Conservation (phyloP, 139 green algal genomes). For the Volvox reticuliferus region DNA sequence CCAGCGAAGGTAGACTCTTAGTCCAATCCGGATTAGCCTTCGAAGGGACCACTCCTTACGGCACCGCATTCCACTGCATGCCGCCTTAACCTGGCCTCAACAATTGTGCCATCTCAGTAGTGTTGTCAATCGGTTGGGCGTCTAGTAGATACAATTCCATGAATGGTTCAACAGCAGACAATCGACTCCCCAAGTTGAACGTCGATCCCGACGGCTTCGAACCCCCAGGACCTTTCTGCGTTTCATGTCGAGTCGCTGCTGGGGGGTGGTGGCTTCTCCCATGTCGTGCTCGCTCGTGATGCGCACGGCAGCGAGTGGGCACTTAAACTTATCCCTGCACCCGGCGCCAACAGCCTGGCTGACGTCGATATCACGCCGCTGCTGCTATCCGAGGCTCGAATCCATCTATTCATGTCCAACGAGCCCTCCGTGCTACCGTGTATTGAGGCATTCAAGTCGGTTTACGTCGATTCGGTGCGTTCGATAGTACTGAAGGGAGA, state of each 20-base stretch:
- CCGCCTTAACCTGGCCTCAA: too few species aligned
- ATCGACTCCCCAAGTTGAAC: background rate
- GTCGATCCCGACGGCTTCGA: background rate
- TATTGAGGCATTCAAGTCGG: conserved; percentile 29
- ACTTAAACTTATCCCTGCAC: conserved; percentile 31
- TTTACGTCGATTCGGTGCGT: background rate
- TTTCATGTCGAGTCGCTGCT: conserved; percentile 29
- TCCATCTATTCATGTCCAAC: conserved; percentile 9
- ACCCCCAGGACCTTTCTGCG: background rate
- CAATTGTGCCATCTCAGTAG: too few species aligned
- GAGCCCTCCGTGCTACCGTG: conserved; percentile 29
- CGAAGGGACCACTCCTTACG: too few species aligned
- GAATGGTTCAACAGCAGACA: too few species aligned
- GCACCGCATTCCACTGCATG: too few species aligned
- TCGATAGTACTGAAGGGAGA: too few species aligned
- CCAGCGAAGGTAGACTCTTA: background rate
- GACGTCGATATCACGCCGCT: conserved; percentile 5
- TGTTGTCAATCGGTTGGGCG: too few species aligned
- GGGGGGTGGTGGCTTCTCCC: conserved; percentile 36
- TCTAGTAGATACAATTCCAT: too few species aligned
- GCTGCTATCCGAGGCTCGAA: background rate
- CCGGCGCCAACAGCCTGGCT: background rate
- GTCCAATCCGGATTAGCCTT: too few species aligned
- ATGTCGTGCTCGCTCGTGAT: conserved; percentile 28
- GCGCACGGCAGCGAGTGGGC: background rate